phyloP scores from a whole-genome alignment of 2,329 filamentous ascomycete genomes.

The Hirsutella rhossiliensis region DNA sequence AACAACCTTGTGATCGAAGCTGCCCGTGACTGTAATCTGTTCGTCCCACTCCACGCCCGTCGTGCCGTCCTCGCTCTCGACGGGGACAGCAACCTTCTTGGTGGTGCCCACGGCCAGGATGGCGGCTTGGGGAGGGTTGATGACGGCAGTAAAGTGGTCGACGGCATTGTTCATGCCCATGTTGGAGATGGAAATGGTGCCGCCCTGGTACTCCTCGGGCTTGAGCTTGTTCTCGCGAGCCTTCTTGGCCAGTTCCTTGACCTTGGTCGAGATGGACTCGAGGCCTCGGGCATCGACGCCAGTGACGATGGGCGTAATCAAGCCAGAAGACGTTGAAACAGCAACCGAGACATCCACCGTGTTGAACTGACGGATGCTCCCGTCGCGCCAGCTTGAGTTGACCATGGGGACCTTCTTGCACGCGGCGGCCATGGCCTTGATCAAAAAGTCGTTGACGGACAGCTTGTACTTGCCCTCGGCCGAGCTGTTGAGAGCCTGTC shows the following conservation, averaged over 20 bases:
- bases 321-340: constrained; percentile 80
- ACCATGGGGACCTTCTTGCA: constrained; percentile 88
- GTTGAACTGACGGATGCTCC: constrained; percentile 85
- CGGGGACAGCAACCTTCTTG: constrained; percentile 85
- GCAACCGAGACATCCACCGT: constrained; percentile 91
- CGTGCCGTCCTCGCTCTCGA: constrained; percentile 72
- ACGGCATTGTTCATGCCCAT: constrained; percentile 99
- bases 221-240: constrained; percentile 96
- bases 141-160: constrained; percentile 94
- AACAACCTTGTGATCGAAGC: constrained; percentile 98
- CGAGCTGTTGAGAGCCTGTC: constrained; percentile 80
- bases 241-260: constrained; percentile 96
- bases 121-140: constrained; percentile 95
- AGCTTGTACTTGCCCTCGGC: constrained; percentile 95
- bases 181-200: constrained; percentile 98
- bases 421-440: constrained; percentile 87
- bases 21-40: constrained; percentile 87
- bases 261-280: constrained; percentile 71
- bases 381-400: constrained; percentile 91
- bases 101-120: constrained; percentile 93
- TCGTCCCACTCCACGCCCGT: constrained; percentile 79
- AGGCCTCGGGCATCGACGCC: constrained; percentile 80
- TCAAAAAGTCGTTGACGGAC: constrained; percentile 98
- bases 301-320: constrained; percentile 96
- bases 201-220: constrained; percentile 98